phyloP scores from a whole-genome alignment of 257 asterid species.

The Fraxinus cuspidata region DNA sequence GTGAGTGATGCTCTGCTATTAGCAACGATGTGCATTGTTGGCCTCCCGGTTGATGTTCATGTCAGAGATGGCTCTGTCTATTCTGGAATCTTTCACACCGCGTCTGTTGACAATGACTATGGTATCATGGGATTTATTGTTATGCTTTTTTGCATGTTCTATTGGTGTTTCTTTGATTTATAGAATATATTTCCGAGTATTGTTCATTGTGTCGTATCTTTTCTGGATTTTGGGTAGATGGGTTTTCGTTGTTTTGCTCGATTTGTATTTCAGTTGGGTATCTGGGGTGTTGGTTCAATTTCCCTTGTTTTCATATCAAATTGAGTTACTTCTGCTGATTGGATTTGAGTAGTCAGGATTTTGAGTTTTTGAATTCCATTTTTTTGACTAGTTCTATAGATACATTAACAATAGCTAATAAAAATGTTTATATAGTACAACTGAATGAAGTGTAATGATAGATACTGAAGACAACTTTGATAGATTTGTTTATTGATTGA shows the following conservation, averaged over 20 bases:
- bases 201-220: constrained; percentile 10
- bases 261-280: background rate
- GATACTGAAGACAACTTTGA: background rate
- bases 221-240: constrained; percentile 8
- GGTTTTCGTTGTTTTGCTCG: constrained; percentile 27
- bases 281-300: constrained; percentile 3
- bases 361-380: background rate
- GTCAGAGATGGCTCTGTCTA: constrained; percentile 78
- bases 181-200: constrained; percentile 8
- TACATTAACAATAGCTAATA: constrained; percentile 3
- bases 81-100: constrained; percentile 86
- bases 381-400: background rate
- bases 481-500: constrained; percentile 1
- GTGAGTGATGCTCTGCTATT: constrained; percentile 61
- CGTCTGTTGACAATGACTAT: constrained; percentile 63
- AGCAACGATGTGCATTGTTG: constrained; percentile 75
- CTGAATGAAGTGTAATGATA: background rate
- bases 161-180: background rate
- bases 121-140: constrained; percentile 34
- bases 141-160: constrained; percentile 5
- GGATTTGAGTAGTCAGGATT: background rate
- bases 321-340: background rate
- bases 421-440: background rate
- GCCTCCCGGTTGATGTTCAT: constrained; percentile 77
- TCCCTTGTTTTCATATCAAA: background rate